Conservation (phyloP, 2,329 filamentous ascomycete genomes). For the Neonectria faginata region DNA sequence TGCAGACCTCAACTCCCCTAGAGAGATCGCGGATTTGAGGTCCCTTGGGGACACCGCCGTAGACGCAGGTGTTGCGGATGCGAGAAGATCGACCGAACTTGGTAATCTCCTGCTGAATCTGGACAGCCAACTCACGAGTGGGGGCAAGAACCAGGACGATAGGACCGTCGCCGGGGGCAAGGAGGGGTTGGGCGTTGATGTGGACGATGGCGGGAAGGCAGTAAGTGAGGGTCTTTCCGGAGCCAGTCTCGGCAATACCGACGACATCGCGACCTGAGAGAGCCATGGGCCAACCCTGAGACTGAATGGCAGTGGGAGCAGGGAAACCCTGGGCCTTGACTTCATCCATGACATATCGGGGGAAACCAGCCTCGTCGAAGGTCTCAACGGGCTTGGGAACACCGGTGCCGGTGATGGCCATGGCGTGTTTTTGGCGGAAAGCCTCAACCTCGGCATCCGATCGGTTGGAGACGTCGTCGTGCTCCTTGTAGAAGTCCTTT, state of each 20-base stretch:
- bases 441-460: slow-evolving; percentile 83
- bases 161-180: slow-evolving; percentile 93
- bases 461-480: slow-evolving; percentile 80
- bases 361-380: slow-evolving; percentile 98
- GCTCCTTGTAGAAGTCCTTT: slow-evolving; percentile 99
- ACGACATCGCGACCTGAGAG: slow-evolving; percentile 97
- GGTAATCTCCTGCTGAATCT: slow-evolving; percentile 98
- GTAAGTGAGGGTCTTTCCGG: slow-evolving; percentile 98
- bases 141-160: slow-evolving; percentile 97
- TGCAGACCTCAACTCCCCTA: slow-evolving; percentile 97
- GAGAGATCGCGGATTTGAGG: slow-evolving; percentile 95
- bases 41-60: slow-evolving; percentile 98
- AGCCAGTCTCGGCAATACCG: slow-evolving; percentile 98
- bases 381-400: slow-evolving; percentile 95
- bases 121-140: slow-evolving; percentile 96
- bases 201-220: slow-evolving; percentile 98
- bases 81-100: slow-evolving; percentile 98
- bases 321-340: slow-evolving; percentile 98
- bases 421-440: slow-evolving; percentile 87
- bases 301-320: slow-evolving; percentile 94
- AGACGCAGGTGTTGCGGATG: slow-evolving; percentile 98
- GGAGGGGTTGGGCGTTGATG: slow-evolving; percentile 98
- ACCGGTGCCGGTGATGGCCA: slow-evolving; percentile 82
- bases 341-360: slow-evolving; percentile 96
- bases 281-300: slow-evolving; percentile 99